phyloP scores from a whole-genome alignment of 768 basidiomycete species.

The Lactifluus piperatus region DNA sequence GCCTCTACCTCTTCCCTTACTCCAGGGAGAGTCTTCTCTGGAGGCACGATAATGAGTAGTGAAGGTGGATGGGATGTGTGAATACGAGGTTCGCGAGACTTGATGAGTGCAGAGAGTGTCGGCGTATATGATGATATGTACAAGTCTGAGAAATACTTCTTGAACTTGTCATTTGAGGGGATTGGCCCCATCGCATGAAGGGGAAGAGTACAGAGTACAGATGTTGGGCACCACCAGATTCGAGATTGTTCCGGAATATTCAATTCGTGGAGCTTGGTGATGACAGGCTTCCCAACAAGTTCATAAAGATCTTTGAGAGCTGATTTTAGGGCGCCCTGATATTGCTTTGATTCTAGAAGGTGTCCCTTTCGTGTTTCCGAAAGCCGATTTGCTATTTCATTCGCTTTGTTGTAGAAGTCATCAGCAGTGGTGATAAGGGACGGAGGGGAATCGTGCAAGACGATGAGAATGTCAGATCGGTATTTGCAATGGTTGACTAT shows the following conservation, averaged over 20 bases:
- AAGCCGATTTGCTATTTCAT: neutral
- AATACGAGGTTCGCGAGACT: neutral
- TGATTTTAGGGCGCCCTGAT: neutral
- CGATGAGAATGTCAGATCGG: no score
- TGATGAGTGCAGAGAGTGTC: neutral
- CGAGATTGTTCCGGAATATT: no score
- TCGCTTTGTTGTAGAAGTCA: no score
- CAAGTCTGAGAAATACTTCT: constrained; percentile 1
- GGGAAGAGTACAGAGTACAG: no score
- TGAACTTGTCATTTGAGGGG: neutral
- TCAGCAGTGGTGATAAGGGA: neutral
- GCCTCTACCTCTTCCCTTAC: neutral
- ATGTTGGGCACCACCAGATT: no score
- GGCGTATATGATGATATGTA: neutral
- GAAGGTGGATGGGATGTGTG: neutral
- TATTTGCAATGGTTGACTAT: no score
- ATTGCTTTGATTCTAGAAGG: neutral
- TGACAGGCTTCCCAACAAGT: neutral
- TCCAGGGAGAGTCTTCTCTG: neutral
- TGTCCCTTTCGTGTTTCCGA: no score
- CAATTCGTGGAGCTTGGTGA: neutral
- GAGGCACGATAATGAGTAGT: neutral
- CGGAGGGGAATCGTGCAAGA: no score
- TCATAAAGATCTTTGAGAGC: neutral
- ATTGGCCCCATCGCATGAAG: constrained; percentile 3